Conservation (phyloP, 2,329 filamentous ascomycete genomes). For the Emmonsia crescens region DNA sequence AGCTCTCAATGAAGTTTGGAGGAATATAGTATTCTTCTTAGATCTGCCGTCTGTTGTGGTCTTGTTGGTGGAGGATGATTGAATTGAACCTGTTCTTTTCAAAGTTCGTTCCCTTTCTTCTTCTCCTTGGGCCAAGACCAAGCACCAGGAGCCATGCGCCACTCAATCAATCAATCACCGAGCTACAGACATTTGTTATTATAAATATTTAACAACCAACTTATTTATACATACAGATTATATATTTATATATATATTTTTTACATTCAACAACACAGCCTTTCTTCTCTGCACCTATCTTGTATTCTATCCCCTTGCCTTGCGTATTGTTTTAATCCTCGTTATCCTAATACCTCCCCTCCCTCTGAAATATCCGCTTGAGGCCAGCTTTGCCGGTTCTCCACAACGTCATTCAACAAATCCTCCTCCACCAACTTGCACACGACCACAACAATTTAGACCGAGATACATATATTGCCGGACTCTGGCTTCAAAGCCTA, state of each 20-base stretch:
- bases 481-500: background rate
- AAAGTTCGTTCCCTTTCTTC: too few relatives aligned
- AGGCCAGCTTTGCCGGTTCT: background rate
- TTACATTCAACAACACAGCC: background rate
- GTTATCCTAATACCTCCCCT: background rate
- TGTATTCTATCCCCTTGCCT: background rate
- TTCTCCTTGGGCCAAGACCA: background rate
- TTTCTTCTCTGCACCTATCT: background rate
- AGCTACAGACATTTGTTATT: background rate
- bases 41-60: background rate
- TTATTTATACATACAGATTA: too few relatives aligned
- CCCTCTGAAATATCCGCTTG: background rate
- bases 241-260: background rate
- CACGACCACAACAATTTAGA: background rate
- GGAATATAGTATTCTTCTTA: background rate
- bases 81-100: background rate
- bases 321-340: background rate
- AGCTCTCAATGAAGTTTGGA: background rate
- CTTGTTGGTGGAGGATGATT: background rate
- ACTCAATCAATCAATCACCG: too few relatives aligned
- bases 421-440: background rate
- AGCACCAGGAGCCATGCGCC: too few relatives aligned
- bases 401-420: background rate
- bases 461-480: background rate
- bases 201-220: background rate